Evolutionary conservation across 257 asterid genomes (phyloP).

Genomic region (Echites panduratus): DNA sequence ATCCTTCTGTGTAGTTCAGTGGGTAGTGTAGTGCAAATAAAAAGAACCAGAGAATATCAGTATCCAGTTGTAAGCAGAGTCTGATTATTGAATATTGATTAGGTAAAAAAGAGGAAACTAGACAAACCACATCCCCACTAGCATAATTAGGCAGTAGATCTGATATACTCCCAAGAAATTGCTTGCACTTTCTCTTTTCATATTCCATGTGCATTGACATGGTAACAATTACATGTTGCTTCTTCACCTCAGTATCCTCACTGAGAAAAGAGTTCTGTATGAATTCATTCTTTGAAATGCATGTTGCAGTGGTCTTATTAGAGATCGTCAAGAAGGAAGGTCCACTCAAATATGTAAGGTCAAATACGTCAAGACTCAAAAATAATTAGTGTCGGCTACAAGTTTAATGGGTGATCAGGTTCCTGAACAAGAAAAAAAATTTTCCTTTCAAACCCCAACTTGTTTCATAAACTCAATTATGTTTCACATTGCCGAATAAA

Average conservation of each 20-base stretch:
- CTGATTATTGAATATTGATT: background rate
- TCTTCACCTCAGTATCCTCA: background rate
- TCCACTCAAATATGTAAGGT: background rate
- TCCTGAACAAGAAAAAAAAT: background rate
- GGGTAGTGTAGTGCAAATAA: background rate
- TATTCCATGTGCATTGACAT: background rate
- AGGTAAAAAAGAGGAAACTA: background rate
- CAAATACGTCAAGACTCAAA: background rate
- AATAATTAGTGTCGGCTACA: background rate
- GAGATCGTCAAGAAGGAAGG: background rate
- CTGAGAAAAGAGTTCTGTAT: background rate
- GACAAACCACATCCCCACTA: background rate
- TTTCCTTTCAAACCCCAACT: background rate
- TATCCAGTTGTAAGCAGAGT: background rate
- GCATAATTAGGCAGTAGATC: background rate
- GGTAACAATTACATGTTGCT: background rate
- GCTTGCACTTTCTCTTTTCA: background rate
- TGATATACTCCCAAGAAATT: background rate
- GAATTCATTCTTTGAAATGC: background rate
- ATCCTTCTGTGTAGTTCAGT: conserved; percentile 39
- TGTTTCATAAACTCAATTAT: background rate
- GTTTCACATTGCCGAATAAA: background rate
- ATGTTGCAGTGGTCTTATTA: background rate
- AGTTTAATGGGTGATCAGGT: background rate
- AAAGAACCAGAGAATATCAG: background rate